Conservation (phyloP, 768 basidiomycete genomes). For the Suillus variegatus region DNA sequence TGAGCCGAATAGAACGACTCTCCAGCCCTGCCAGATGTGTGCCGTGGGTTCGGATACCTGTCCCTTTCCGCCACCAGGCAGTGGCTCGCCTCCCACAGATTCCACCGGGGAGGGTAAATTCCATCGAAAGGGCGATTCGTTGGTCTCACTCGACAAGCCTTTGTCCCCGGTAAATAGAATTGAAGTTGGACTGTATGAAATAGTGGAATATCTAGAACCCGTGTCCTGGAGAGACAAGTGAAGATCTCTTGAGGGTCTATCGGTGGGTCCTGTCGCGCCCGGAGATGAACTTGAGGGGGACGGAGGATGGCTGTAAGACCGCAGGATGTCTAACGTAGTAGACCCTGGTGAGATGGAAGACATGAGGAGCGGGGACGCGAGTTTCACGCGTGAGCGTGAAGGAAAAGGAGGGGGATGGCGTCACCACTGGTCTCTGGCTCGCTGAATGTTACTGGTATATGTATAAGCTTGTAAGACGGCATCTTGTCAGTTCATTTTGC, state of each 20-base stretch:
- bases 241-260: not conserved
- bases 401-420: constrained; percentile 8
- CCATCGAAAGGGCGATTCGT: constrained; percentile 33
- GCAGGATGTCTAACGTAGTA: constrained; percentile 30
- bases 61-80: not conserved
- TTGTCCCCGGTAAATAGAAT: constrained; percentile 25
- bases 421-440: not conserved
- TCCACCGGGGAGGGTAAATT: constrained; percentile 24
- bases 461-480: not conserved
- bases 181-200: constrained; percentile 24
- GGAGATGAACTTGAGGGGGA: constrained; percentile 6
- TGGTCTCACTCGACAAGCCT: constrained; percentile 20
- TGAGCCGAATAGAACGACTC: constrained; percentile 51
- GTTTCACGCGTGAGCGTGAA: constrained; percentile 9
- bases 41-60: constrained; percentile 11
- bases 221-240: constrained; percentile 11
- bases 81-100: constrained; percentile 9
- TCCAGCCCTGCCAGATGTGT: constrained; percentile 52
- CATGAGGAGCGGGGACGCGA: constrained; percentile 6
- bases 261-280: not conserved
- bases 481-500: not conserved
- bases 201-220: constrained; percentile 24
- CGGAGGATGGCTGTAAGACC: constrained; percentile 21
- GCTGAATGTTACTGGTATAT: not conserved
- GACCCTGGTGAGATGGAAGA: constrained; percentile 27